Evolutionary conservation across 441 rosid genomes (phyloP).

Genomic region (Lagerstroemia fauriei): DNA sequence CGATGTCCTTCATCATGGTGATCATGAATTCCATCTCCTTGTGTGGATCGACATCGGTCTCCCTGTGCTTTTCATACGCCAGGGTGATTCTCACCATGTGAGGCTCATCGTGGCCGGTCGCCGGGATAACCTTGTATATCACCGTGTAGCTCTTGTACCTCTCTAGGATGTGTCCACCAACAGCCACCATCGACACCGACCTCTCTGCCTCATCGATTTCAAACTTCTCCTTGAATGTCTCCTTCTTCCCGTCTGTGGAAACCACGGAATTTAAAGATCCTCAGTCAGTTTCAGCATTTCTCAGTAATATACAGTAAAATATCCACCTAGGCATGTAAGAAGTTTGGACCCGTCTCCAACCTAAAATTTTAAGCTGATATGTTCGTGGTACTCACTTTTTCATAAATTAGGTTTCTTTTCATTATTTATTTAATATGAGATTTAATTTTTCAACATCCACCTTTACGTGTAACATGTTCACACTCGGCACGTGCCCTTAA

Average conservation of each 20-base stretch:
- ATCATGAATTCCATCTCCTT: background rate
- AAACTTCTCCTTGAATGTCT: slow-evolving; percentile 22
- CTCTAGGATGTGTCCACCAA: slow-evolving; percentile 17
- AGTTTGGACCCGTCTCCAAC: too few relatives aligned
- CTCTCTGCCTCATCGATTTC: slow-evolving; percentile 14
- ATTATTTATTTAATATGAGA: too few relatives aligned
- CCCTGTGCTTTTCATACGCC: slow-evolving; percentile 7
- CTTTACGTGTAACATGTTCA: too few relatives aligned
- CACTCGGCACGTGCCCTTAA: too few relatives aligned
- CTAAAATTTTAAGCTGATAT: too few relatives aligned
- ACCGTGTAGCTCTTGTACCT: slow-evolving; percentile 14
- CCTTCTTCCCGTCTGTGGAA: slow-evolving; percentile 13
- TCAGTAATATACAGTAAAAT: background rate
- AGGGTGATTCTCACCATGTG: background rate
- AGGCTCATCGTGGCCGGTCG: background rate
- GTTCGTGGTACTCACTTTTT: too few relatives aligned
- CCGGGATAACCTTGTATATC: slow-evolving; percentile 3
- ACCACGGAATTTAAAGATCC: background rate
- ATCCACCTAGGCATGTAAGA: background rate
- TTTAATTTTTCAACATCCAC: too few relatives aligned
- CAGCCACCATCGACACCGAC: slow-evolving; percentile 16
- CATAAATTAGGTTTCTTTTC: too few relatives aligned
- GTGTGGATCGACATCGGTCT: slow-evolving; percentile 11
- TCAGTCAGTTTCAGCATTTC: background rate
- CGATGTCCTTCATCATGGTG: background rate